These are phyloP conservation scores for Cyberlindnera misumaiensis DNA, from an alignment of 805 yeast genomes.

Conservation along the genomic window DNA sequence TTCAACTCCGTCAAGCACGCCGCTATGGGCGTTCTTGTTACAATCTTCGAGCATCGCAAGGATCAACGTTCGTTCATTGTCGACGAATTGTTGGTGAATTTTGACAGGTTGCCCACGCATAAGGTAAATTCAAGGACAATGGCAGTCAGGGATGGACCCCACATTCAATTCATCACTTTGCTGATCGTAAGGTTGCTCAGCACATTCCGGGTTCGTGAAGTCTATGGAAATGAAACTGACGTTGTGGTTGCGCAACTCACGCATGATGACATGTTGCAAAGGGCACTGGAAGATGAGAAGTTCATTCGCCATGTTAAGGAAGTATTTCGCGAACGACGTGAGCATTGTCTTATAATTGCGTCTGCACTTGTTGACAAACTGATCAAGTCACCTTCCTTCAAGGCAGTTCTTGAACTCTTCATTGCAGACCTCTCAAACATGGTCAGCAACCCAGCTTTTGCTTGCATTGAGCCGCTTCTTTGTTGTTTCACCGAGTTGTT, in stretches of 20 bases:
- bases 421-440: conserved; percentile 49
- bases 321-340: conserved; percentile 5
- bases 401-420: conserved; percentile 42
- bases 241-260: conserved; percentile 3
- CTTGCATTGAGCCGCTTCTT: conserved; percentile 48
- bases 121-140: conserved; percentile 38
- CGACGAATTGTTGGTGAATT: conserved; percentile 48
- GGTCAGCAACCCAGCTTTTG: conserved; percentile 52
- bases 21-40: conserved; percentile 13
- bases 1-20: conserved; percentile 16
- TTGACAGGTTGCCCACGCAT: conserved; percentile 42
- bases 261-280: conserved; percentile 10
- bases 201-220: conserved; percentile 24
- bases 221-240: conserved; percentile 12
- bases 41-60: conserved; percentile 23
- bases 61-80: conserved; percentile 57
- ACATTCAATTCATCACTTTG: conserved; percentile 42
- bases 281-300: conserved; percentile 10
- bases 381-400: conserved; percentile 26
- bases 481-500: conserved; percentile 38
- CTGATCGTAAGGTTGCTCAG: conserved; percentile 40
- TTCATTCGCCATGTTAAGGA: conserved; percentile 1
- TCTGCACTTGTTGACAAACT: conserved; percentile 17
- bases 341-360: conserved; percentile 9
- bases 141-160: conserved; percentile 36